Base-by-base conservation (phyloP, 768 basidiomycete species). In the Tricholomella constricta region DNA sequence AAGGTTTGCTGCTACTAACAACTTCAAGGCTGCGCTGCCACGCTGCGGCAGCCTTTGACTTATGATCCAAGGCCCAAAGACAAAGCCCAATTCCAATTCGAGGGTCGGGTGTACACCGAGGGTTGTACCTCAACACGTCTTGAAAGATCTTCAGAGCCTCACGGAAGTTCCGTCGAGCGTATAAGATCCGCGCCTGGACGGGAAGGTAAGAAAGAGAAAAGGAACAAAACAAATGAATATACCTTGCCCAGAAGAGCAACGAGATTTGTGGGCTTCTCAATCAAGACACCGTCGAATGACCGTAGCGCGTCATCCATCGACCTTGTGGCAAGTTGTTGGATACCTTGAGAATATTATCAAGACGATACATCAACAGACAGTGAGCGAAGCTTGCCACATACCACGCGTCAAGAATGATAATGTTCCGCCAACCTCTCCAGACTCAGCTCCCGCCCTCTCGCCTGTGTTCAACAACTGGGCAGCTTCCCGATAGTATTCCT, bases 31-130 rank as follows among this genome's bases (percentile, higher is more conserved):
- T 91, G 29, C 95, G 79, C 62, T 94, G 81, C 96, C 97, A 99
- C 0, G 96, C 96, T 20, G 81, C 81, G 58, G 84, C 86, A 0
- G 96, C 97, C 59, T 86, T 88, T 2, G 79, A 77, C 55, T 86
- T 88, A 60, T 96, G 83, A 53, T 89, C 89, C 72, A 97, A 75
- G 4, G 89, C 84, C 93, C 92, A 98, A 19, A 94, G 75, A 69
- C 96, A 98, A 4, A 99, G 73, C 8, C 97, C 97, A 35, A 98
- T 92, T 15, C 97, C 97, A 52, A 98, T 89, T 6, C 97, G 84
- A 29, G 97, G 96, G 68, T 99, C 96, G 0, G 96, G 97, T 22
- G 78, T 73, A 70, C 91, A 94, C 15, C 78, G 71, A 0, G 96
- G 94, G 50, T 84, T 85, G 36, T 89, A 79, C 26, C 80, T 76